Percentiles rank a stretch among this genome's conserved stretches.
Conservation (phyloP, 192 early-diverging fungal species). For the Ambispora gerdemannii region DNA sequence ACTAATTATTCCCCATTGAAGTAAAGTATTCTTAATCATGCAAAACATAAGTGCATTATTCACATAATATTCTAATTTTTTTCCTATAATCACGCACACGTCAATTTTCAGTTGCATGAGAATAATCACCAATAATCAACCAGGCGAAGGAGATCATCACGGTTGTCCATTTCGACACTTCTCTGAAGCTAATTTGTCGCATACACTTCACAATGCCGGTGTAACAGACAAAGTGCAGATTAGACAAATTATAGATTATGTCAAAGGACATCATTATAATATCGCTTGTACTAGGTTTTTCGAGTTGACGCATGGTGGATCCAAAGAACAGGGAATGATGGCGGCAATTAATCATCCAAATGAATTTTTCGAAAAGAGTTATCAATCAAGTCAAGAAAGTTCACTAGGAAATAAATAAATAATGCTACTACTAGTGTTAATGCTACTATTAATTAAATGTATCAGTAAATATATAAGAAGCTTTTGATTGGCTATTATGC, state of each 20-base stretch:
- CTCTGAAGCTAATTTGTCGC: conserved; percentile 57
- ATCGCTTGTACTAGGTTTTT: conserved; percentile 90
- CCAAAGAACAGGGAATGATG: conserved; percentile 35
- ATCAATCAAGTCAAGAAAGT: neutral
- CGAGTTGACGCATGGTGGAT: conserved; percentile 59
- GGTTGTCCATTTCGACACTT: conserved; percentile 95
- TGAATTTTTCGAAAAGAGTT: conserved; percentile 77
- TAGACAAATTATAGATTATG: conserved; percentile 63
- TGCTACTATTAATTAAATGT: no score
- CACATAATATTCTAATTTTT: neutral
- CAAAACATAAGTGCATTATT: neutral
- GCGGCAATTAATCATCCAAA: conserved; percentile 91
- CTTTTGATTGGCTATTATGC: no score
- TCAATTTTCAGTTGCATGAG: conserved; percentile 63
- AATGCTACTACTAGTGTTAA: no score
- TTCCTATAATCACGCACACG: neutral
- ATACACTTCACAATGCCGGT: conserved; percentile 55
- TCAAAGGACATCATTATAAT: conserved; percentile 79
- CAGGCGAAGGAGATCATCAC: conserved; percentile 82
- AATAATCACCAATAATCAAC: conserved; percentile 79
- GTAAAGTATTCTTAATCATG: conserved; percentile 32
- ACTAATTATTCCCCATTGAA: conserved; percentile 71
- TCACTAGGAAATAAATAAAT: no score
- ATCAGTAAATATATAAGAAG: no score
- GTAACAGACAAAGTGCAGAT: conserved; percentile 57